Base-by-base conservation (phyloP, 305 asterid genomes). In the Nicotiana rustica region DNA sequence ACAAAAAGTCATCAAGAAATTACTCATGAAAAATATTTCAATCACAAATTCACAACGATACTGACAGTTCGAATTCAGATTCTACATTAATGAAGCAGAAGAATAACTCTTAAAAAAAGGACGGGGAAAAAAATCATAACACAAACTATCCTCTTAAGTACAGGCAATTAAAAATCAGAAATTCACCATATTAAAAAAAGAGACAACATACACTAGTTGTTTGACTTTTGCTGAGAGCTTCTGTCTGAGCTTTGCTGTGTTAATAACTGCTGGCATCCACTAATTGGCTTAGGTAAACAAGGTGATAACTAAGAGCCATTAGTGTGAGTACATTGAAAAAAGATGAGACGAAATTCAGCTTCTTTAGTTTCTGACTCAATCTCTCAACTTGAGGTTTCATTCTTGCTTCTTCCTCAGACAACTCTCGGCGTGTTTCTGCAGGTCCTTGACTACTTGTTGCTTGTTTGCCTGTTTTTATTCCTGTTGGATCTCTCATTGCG, bases 241-340 rank as follows among this genome's bases (percentile, higher is more conserved):
- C 8, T 36, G 44, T 36, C 47, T 1, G 47, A 41, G 10, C 2
- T 41, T 41, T 41, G 47, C 47, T 41, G 69, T 66, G 35, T 7
- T 15, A 68, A 0, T 18, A 18, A 38, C 38, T 25, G 25, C 1
- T 49, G 64, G 64, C 29, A 52, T 7, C 44, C 9, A 75, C 0
- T 2, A 49, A 38, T 29, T 80, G 88, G 14, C 80, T 82, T 15
- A 80, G 76, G 64, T 77, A 38, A 7, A 81, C 83, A 35, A 86
- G 85, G 61, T 84, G 87, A 80, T 36, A 86, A 3, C 78, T 78
- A n/a, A 86, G 89, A n/a, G 36, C 73, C 87, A 84, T 79, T 36
- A 86, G 55, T 0, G 86, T 65, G 44, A 57, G 19, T 15, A 52
- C 38, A 75, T 86, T 86, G 21, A 86, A 85, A 13, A 65, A 10